A percentile compares a stretch with the other conserved stretches of the same genome.
phyloP scores from a whole-genome alignment of 140 eudicot genomes.

The Anethum foeniculum region DNA sequence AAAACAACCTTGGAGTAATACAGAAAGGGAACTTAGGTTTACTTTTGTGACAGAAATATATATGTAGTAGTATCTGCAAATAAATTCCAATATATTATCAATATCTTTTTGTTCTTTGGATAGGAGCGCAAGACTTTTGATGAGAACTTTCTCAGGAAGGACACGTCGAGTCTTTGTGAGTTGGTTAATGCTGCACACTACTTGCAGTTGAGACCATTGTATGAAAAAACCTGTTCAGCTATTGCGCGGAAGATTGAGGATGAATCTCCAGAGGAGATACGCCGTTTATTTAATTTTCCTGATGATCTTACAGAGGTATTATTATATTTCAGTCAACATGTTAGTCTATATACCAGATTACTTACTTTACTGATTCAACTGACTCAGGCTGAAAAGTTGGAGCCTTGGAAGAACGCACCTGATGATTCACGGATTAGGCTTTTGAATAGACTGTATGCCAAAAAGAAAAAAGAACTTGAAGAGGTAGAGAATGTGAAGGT shows the following conservation, averaged over 20 bases:
- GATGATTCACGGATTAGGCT: constrained; percentile 3
- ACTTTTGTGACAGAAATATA: background rate
- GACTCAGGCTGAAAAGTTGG: background rate
- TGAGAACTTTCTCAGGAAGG: background rate
- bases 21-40: background rate
- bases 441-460: background rate
- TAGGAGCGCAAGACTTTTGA: constrained; percentile 6
- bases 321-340: background rate
- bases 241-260: background rate
- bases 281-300: constrained; percentile 1
- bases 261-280: constrained; percentile 4
- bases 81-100: background rate
- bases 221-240: constrained; percentile 3
- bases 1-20: background rate
- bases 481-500: constrained; percentile 1
- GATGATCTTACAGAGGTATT: constrained; percentile 1
- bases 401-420: background rate
- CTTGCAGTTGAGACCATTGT: constrained; percentile 3
- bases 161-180: background rate
- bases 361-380: background rate
- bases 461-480: background rate
- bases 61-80: background rate
- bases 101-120: background rate
- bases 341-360: background rate
- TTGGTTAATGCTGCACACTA: constrained; percentile 4